Evolutionary conservation across 163 green algal species (phyloP).

Genomic region (Volvox carteri): DNA sequence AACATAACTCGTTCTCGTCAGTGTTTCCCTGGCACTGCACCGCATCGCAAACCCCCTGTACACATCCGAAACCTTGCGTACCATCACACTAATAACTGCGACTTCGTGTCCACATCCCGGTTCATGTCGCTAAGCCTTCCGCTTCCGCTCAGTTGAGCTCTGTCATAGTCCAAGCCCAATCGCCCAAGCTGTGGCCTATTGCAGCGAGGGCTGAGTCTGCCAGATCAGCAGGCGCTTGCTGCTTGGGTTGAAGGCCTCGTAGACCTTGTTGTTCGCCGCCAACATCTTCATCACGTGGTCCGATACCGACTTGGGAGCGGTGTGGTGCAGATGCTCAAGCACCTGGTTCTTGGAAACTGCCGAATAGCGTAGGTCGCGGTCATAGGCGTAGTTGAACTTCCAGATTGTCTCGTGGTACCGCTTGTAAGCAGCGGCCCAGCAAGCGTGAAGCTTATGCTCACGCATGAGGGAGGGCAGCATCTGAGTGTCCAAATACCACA

Average conservation of each 20-base stretch:
- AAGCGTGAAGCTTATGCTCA: constrained; percentile 78
- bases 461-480: constrained; percentile 74
- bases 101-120: not conserved
- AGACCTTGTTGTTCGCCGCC: constrained; percentile 76
- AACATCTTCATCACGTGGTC: constrained; percentile 77
- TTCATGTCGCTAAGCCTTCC: constrained; percentile 50
- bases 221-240: constrained; percentile 80
- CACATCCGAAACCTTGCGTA: not conserved
- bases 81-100: not conserved
- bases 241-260: constrained; percentile 76
- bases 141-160: not conserved
- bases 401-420: constrained; percentile 78
- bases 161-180: not conserved
- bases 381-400: constrained; percentile 77
- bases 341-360: constrained; percentile 75
- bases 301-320: constrained; percentile 66
- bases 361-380: constrained; percentile 76
- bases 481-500: constrained; percentile 71
- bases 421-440: constrained; percentile 71
- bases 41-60: not conserved
- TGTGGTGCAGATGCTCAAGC: constrained; percentile 75
- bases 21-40: not conserved
- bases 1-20: too few species aligned
- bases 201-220: constrained; percentile 74
- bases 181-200: constrained; percentile 54